These are phyloP conservation scores for Spergularia bocconei DNA, from an alignment of 148 eudicot species.

Conservation along the genomic window DNA sequence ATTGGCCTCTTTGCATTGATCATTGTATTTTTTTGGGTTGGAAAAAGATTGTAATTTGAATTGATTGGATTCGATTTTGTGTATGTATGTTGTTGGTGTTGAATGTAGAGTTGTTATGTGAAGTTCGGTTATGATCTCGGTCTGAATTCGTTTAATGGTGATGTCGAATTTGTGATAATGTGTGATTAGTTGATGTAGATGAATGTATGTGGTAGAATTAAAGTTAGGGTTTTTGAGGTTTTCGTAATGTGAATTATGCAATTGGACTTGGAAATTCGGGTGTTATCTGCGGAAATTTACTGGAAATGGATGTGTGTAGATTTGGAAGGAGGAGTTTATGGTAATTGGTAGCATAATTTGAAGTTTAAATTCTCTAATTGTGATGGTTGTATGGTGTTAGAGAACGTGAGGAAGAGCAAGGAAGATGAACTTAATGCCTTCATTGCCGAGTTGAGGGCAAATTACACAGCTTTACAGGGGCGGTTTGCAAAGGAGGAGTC, in stretches of 20 bases:
- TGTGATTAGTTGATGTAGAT: not conserved
- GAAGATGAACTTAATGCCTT: conserved; percentile 49
- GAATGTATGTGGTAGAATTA: not conserved
- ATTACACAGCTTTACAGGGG: conserved; percentile 37
- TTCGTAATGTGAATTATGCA: too few species aligned
- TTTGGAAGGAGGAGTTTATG: not conserved
- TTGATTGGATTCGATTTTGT: not conserved
- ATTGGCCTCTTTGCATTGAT: not conserved
- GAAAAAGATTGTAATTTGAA: not conserved
- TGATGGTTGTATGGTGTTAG: conserved; percentile 26
- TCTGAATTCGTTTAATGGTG: not conserved
- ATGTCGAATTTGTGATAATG: not conserved
- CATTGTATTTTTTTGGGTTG: not conserved
- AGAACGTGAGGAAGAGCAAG: conserved; percentile 41
- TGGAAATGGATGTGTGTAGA: not conserved
- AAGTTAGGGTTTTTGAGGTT: not conserved
- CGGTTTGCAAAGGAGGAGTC: conserved; percentile 47
- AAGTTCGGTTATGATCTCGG: too few species aligned
- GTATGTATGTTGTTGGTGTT: not conserved
- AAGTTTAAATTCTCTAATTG: not conserved
- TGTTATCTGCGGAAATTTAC: too few species aligned
- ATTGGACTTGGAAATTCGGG: too few species aligned
- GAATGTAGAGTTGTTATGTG: not conserved
- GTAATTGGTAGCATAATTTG: not conserved
- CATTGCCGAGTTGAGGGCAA: conserved; percentile 37